A percentile compares a stretch with the other conserved stretches of the same genome.
Conservation (phyloP, 345 rosid genomes). For the Populus alba region DNA sequence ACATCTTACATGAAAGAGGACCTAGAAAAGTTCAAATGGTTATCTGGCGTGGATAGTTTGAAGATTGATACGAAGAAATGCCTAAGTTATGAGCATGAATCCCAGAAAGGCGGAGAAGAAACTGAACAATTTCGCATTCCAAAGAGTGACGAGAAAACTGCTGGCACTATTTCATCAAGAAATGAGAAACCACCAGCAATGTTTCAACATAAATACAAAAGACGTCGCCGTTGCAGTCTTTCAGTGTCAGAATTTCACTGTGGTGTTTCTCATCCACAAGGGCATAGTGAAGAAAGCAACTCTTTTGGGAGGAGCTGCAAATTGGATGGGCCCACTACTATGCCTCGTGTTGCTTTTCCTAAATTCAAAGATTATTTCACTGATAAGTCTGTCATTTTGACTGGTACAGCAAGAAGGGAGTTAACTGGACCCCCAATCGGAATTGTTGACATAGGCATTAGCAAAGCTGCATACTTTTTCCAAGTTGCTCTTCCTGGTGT, state of each 20-base stretch:
- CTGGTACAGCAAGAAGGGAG: constrained; percentile 7
- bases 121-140: constrained; percentile 8
- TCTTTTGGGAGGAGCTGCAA: constrained; percentile 11
- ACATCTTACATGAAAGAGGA: constrained; percentile 35
- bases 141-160: constrained; percentile 8
- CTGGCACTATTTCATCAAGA: constrained; percentile 12
- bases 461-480: constrained; percentile 19
- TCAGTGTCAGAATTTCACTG: not conserved
- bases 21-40: constrained; percentile 40
- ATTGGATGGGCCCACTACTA: constrained; percentile 22
- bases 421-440: constrained; percentile 7
- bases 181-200: constrained; percentile 16
- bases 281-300: constrained; percentile 8
- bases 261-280: not conserved
- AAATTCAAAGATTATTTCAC: constrained; percentile 22
- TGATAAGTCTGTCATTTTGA: constrained; percentile 24
- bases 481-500: constrained; percentile 28
- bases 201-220: constrained; percentile 12
- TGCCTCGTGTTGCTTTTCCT: constrained; percentile 21
- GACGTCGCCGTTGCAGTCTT: not conserved
- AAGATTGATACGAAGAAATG: constrained; percentile 39
- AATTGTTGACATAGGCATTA: constrained; percentile 14
- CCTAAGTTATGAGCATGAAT: constrained; percentile 29
- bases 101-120: constrained; percentile 19
- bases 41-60: constrained; percentile 42